These are phyloP conservation scores for Spergularia bocconei DNA, from an alignment of 148 eudicot genomes.

Conservation along the genomic window DNA sequence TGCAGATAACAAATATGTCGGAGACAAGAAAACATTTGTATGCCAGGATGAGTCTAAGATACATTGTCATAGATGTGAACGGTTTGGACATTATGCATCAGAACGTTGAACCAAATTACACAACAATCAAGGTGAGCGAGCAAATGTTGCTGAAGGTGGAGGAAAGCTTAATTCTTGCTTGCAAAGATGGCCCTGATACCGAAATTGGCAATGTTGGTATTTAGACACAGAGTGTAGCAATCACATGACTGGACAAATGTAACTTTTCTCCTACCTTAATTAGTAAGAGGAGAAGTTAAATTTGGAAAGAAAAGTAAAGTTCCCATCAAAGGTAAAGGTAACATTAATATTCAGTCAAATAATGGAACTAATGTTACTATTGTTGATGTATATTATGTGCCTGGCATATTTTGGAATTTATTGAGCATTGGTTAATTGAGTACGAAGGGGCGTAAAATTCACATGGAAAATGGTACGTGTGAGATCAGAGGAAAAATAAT, in stretches of 20 bases:
- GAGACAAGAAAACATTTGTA: neutral
- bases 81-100: slow-evolving; percentile 11
- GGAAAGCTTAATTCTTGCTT: no score
- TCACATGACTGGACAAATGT: neutral
- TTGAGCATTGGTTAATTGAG: slow-evolving; percentile 17
- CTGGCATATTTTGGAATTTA: slow-evolving; percentile 14
- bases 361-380: slow-evolving; percentile 14
- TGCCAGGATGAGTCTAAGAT: neutral
- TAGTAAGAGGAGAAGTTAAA: slow-evolving; percentile 2
- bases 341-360: slow-evolving; percentile 1
- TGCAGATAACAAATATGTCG: neutral
- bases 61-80: slow-evolving; percentile 2
- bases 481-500: neutral
- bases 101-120: neutral
- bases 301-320: slow-evolving; percentile 13
- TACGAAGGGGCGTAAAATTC: slow-evolving; percentile 11
- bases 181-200: no score
- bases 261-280: slow-evolving; percentile 3
- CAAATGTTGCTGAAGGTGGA: slow-evolving; percentile 4
- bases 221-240: no score
- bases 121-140: neutral
- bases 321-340: slow-evolving; percentile 12
- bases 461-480: slow-evolving; percentile 4
- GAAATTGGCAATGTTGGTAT: no score
- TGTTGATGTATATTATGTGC: slow-evolving; percentile 14